Conservation (phyloP, 1,284 basidiomycete species). For the Boletus mariae region DNA sequence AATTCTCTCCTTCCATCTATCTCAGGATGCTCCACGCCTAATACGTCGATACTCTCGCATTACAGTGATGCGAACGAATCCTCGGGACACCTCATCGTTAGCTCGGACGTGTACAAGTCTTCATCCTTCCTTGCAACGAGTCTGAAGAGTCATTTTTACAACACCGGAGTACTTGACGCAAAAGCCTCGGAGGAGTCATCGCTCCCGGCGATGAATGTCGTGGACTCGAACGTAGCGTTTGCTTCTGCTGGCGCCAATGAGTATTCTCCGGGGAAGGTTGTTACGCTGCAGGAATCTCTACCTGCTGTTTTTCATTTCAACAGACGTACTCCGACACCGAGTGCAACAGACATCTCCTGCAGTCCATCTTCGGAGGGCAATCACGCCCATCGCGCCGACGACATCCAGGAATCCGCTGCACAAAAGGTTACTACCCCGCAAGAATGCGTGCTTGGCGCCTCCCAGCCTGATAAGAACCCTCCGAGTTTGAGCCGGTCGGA, state of each 20-base stretch:
- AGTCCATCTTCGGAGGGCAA: not conserved
- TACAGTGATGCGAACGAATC: constrained; percentile 12
- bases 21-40: constrained; percentile 21
- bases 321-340: not conserved
- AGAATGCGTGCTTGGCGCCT: not conserved
- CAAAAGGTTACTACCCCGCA: not conserved
- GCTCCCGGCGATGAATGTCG: not conserved
- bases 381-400: not conserved
- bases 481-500: not conserved
- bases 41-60: constrained; percentile 27
- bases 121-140: not conserved
- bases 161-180: not conserved
- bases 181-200: not conserved
- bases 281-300: not conserved
- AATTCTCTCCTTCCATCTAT: constrained; percentile 12
- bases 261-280: not conserved
- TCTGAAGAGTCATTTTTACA: not conserved
- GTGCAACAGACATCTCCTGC: not conserved
- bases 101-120: not conserved
- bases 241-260: not conserved
- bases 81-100: not conserved
- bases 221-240: not conserved
- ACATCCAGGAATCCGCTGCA: not conserved
- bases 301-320: not conserved
- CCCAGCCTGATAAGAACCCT: not conserved